Percentiles rank a stretch among this genome's conserved stretches.
Conservation (phyloP, 2,329 filamentous ascomycete species). For the Aureobasidium zeae region DNA sequence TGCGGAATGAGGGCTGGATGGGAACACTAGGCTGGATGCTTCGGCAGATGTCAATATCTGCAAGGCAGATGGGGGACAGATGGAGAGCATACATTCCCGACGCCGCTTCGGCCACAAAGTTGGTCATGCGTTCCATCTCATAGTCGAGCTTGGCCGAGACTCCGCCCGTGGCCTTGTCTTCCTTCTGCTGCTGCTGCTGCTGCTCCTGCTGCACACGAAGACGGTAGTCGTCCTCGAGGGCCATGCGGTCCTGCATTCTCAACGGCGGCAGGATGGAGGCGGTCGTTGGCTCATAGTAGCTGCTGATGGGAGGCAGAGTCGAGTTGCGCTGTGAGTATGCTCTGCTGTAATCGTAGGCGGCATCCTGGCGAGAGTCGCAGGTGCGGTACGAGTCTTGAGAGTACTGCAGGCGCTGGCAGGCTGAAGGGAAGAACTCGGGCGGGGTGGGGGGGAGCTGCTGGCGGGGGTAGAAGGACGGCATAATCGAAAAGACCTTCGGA, state of each 20-base stretch:
- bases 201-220: slow-evolving; percentile 32
- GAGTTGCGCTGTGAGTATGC: slow-evolving; percentile 19
- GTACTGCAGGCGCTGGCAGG: slow-evolving; percentile 39
- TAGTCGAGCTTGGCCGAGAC: slow-evolving; percentile 93
- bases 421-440: slow-evolving; percentile 38
- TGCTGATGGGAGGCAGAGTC: slow-evolving; percentile 28
- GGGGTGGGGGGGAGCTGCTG: slow-evolving; percentile 40
- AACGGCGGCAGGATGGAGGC: slow-evolving; percentile 41
- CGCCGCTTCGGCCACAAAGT: slow-evolving; percentile 88
- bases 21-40: slow-evolving; percentile 58
- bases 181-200: slow-evolving; percentile 39
- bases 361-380: slow-evolving; percentile 34
- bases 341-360: slow-evolving; percentile 37
- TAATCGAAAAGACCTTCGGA: slow-evolving; percentile 31
- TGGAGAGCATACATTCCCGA: slow-evolving; percentile 58
- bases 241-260: slow-evolving; percentile 33
- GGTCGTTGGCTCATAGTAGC: slow-evolving; percentile 37
- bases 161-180: slow-evolving; percentile 65
- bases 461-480: slow-evolving; percentile 44
- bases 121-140: slow-evolving; percentile 91
- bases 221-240: slow-evolving; percentile 32
- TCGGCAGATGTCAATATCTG: slow-evolving; percentile 55
- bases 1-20: slow-evolving; percentile 59
- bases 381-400: slow-evolving; percentile 37
- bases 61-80: slow-evolving; percentile 45